Evolutionary conservation across 495 filamentous ascomycete genomes (phyloP), one percentile per base, ranked within the genome.

Genomic region (Neurospora sp.): DNA sequence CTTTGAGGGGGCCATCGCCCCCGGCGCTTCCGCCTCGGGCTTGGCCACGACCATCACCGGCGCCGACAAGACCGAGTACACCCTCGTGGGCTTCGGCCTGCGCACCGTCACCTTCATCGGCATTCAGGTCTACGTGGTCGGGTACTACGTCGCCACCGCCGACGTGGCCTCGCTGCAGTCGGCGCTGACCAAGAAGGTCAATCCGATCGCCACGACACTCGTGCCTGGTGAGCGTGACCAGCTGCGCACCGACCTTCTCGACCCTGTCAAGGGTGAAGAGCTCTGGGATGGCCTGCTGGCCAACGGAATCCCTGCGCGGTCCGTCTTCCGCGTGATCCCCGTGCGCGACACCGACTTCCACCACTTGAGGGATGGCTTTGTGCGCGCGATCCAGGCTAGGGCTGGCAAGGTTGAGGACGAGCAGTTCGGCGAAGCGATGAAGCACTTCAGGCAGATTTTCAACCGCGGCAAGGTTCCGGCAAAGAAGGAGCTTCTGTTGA

Each of bases 91-190:
- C 0, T 84, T 97, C 45, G 96, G 96, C 9, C 88, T 95, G 69
- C 89, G 96, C 70, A 95, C 91, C 9, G 96, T 99, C 22, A 94
- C 90, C 44, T 97, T 98, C 78, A 80, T 99, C 53, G 83, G 88
- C n/a, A 92, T 99, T 37, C 90, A 97, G 79, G 96, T 99, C 71
- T 99, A 99, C 84, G 92, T 97, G 18, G 92, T 97, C 0, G 96
- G 96, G 8, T 83, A 96, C 74, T 99, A 99, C 82, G 85, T 97
- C 37, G 92, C 92, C 27, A 94, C 90, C 4, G 81, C 88, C 42
- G 93, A 97, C 77, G 89, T 98, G 72, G 85, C 84, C 5, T 83
- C 84, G 3, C 74, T 87, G 40, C 85, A 88, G 73, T 80, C 75
- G 70, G 80, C 78, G 9, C 78, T 85, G 53, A 79, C 83, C 71